Base-by-base conservation (phyloP, 441 rosid genomes). In the Theobroma grandiflorum region DNA sequence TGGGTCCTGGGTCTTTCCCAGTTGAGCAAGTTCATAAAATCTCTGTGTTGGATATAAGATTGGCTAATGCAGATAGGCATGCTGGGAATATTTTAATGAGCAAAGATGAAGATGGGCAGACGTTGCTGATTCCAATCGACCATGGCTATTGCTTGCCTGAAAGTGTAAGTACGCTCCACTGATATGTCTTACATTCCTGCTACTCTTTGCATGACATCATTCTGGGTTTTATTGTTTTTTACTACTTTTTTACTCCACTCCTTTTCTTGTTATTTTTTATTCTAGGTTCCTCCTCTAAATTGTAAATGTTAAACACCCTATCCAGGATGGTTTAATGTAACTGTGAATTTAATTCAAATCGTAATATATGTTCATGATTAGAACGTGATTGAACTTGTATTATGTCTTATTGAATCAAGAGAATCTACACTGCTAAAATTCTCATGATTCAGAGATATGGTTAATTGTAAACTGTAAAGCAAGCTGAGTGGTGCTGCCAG, bases 71-170 rank as follows among this genome's bases (percentile, higher is more conserved):
- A 8, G 97, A 94, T 82, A 85, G 98, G 82, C 98, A 94, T 84
- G 91, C 90, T 84, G 97, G 98, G 2, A 94, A 94, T 77, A 91
- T 94, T 69, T 78, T 94, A 57, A 57, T 86, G 89, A 82, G 85
- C 55, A 87, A 87, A 76, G 87, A 81, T 65, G 85, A 82, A 35
- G 81, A 83, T 38, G 91, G 94, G 52, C 86, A 83, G 50, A 79
- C 71, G 35, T 66, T 80, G 78, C 85, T 94, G 84, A 85, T 90
- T 87, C 98, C 98, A 33, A 94, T 94, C 12, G 97, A 94, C 83
- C 98, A 94, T 72, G 98, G 98, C 12, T 94, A 93, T 79, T 93
- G 96, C 86, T 84, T 94, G 86, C 97, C 98, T 76, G 94, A 93
- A 85, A 90, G 92, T 66, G 98, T 94, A 84, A 88, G 94, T 55